Base-by-base conservation (phyloP, 176 grass and related monocot species). In the Urochloa ruziziensis region DNA sequence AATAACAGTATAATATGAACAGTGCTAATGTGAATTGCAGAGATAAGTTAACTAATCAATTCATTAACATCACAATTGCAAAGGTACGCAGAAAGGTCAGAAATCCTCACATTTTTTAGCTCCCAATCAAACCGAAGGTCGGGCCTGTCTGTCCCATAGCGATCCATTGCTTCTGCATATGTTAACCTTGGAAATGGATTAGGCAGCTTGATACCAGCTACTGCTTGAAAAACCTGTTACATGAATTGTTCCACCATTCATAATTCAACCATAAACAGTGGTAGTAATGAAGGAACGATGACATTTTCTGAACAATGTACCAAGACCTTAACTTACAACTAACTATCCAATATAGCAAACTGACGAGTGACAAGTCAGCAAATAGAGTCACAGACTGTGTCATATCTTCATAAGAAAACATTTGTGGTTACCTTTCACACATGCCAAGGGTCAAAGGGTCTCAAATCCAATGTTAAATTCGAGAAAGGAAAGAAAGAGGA, bases 111-210 rank as follows among this genome's bases (percentile, higher is more conserved):
- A 96, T 99, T 80, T 90, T 90, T 99, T n/a, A 99, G 77, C 86
- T 96, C 89, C 79, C 92, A 90, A 48, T 83, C 83, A 53, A 99
- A 99, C 6, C 96, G 93, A 87, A 99, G 96, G 62, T 99, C 96
- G 67, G 96, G 96, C 54, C 93, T 92, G 59, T 99, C 96, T 70
- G 96, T 96, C 33, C 96, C 93, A 72, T 96, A 99, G 54, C 89
- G 93, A 52, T 79, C 87, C 89, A 99, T 94, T 68, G 96, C 93
- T 54, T 99, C 93, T 6, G 74, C 35, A 90, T 96, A 99, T 4
- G 91, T 99, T 78, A 99, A 47, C 77, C 91, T 92, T 75, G 91
- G 93, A 71, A 99, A 99, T 71, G 85, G 88, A 48, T 96, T 96
- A 65, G 96, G 93, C 64, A 99, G 70, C 71, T 99, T 82, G 67